These are phyloP conservation scores for Saururus chinensis DNA, from an alignment of 164 flowering plant species.

Conservation along the genomic window DNA sequence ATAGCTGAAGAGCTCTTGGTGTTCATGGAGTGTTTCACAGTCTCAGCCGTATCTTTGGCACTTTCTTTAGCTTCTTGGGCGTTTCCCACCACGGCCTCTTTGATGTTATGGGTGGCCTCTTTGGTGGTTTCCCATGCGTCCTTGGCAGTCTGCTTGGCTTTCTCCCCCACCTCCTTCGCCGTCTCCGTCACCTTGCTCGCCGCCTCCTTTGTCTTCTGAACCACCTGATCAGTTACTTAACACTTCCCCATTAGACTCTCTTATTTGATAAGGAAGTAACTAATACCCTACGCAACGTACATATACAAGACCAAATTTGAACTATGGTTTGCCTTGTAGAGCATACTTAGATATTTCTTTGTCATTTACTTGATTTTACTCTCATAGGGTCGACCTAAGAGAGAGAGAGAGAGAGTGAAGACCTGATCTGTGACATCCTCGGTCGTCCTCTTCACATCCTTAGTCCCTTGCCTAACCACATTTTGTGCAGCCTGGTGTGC, in stretches of 20 bases:
- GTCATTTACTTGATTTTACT: too few relatives aligned
- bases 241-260: background rate
- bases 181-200: slow-evolving; percentile 10
- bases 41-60: slow-evolving; percentile 2
- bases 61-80: slow-evolving; percentile 11
- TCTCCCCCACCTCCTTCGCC: slow-evolving; percentile 23
- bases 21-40: slow-evolving; percentile 9
- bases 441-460: slow-evolving; percentile 1
- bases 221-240: background rate
- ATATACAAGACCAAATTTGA: too few relatives aligned
- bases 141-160: slow-evolving; percentile 36
- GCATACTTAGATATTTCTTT: too few relatives aligned
- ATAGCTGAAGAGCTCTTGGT: background rate
- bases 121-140: slow-evolving; percentile 45
- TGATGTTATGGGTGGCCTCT: slow-evolving; percentile 42
- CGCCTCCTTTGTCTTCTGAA: background rate
- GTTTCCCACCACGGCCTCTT: slow-evolving; percentile 15
- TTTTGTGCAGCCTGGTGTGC: background rate
- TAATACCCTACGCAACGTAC: too few relatives aligned
- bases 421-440: slow-evolving; percentile 7
- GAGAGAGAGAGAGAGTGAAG: too few relatives aligned
- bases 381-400: too few relatives aligned
- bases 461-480: background rate
- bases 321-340: too few relatives aligned
- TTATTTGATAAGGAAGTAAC: background rate